These are phyloP conservation scores for Trametes sanguinea DNA, from an alignment of 768 basidiomycete genomes.

Conservation along the genomic window DNA sequence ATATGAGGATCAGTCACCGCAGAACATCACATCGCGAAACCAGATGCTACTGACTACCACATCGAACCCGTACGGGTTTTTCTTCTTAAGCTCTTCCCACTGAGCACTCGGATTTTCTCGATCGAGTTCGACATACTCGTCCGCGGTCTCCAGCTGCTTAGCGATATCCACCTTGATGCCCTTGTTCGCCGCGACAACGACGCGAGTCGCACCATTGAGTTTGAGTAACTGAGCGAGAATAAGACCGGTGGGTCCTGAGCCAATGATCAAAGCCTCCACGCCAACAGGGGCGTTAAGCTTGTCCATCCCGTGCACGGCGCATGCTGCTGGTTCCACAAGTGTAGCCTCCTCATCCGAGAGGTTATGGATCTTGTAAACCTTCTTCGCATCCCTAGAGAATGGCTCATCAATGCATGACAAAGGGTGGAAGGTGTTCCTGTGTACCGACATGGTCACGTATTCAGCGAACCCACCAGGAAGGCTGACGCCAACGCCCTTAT, in stretches of 20 bases:
- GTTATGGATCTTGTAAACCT: slow-evolving; percentile 87
- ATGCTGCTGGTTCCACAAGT: slow-evolving; percentile 86
- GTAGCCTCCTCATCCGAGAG: slow-evolving; percentile 86
- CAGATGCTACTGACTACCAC: slow-evolving; percentile 53
- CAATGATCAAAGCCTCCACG: slow-evolving; percentile 80
- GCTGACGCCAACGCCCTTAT: slow-evolving; percentile 79
- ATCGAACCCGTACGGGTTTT: slow-evolving; percentile 88
- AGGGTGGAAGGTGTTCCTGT: not conserved
- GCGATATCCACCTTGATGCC: slow-evolving; percentile 91
- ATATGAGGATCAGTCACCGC: not conserved
- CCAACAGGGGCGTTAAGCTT: slow-evolving; percentile 83
- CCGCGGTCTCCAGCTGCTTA: slow-evolving; percentile 72
- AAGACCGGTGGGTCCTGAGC: slow-evolving; percentile 91
- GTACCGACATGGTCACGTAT: slow-evolving; percentile 77
- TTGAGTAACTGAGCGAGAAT: slow-evolving; percentile 88
- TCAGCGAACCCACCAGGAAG: slow-evolving; percentile 88
- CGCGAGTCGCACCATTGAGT: slow-evolving; percentile 77
- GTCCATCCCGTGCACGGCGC: slow-evolving; percentile 90
- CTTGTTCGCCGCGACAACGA: slow-evolving; percentile 87
- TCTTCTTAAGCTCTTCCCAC: slow-evolving; percentile 78
- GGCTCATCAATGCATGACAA: not conserved
- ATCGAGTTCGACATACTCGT: slow-evolving; percentile 87
- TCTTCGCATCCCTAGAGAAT: slow-evolving; percentile 57
- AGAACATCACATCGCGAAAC: not conserved
- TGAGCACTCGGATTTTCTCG: slow-evolving; percentile 71